phyloP scores from a whole-genome alignment of 2,329 filamentous ascomycete genomes.

The Cytospora mali region DNA sequence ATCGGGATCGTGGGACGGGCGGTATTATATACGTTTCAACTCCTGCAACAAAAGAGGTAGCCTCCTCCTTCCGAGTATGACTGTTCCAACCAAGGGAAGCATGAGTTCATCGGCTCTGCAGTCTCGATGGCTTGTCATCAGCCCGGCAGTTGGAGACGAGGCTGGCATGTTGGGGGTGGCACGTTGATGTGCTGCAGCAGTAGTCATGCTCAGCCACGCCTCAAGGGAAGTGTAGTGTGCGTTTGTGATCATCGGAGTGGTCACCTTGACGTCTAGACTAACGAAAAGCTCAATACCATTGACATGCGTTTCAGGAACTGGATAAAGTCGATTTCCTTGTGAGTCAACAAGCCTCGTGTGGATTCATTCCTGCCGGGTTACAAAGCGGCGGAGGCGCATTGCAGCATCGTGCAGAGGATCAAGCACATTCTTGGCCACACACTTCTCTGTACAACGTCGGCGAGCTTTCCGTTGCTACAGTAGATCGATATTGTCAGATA shows the following conservation, averaged over 20 bases:
- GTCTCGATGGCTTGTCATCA: neutral
- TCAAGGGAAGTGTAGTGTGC: neutral
- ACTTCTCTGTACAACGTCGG: neutral
- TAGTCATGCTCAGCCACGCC: constrained; percentile 16
- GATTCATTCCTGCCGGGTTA: neutral
- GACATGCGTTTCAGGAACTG: neutral
- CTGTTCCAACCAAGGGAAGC: neutral
- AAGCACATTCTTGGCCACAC: neutral
- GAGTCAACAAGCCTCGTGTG: neutral
- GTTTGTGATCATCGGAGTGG: neutral
- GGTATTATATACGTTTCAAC: neutral
- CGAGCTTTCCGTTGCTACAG: neutral
- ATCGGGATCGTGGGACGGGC: neutral
- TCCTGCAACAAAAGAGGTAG: neutral
- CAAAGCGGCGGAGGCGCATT: constrained; percentile 2
- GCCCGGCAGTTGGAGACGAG: constrained; percentile 1
- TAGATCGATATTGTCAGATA: neutral
- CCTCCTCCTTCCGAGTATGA: constrained; percentile 14
- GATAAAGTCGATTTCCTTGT: constrained; percentile 12
- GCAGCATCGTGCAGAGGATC: neutral
- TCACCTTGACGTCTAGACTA: no score
- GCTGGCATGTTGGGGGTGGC: constrained; percentile 7
- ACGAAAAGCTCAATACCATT: neutral
- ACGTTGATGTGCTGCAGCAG: neutral
- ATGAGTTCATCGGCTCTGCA: constrained; percentile 12